phyloP scores from a whole-genome alignment of 2,329 filamentous ascomycete species.

The Zopfia rhizophila region DNA sequence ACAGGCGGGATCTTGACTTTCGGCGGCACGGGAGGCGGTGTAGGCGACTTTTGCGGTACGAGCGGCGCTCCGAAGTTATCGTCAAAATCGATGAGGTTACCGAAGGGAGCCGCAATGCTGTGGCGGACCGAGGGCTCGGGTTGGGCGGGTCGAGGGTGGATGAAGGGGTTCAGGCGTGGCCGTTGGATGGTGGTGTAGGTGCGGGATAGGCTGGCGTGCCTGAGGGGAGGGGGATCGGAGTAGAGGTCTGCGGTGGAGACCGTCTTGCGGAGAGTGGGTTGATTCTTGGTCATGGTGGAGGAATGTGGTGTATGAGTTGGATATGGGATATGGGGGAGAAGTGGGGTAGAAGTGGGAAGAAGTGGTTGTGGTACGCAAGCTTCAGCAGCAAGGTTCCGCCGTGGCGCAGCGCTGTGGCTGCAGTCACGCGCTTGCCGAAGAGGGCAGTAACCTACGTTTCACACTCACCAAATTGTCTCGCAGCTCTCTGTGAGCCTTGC shows the following conservation, averaged over 20 bases:
- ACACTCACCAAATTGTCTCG: too few relatives aligned
- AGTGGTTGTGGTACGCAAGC: too few relatives aligned
- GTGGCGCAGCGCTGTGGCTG: too few relatives aligned
- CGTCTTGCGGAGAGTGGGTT: slow-evolving; percentile 47
- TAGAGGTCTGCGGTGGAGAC: slow-evolving; percentile 51
- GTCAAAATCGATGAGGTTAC: slow-evolving; percentile 44
- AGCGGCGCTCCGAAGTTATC: slow-evolving; percentile 36
- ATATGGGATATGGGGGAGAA: background rate
- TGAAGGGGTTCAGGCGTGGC: slow-evolving; percentile 30
- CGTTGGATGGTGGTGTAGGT: slow-evolving; percentile 36
- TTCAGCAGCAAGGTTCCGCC: too few relatives aligned
- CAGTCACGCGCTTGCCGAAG: too few relatives aligned
- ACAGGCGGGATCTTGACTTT: slow-evolving; percentile 40
- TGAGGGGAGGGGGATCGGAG: slow-evolving; percentile 45
- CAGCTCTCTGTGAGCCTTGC: too few relatives aligned
- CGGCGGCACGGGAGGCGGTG: slow-evolving; percentile 50
- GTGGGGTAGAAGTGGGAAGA: background rate
- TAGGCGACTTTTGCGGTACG: slow-evolving; percentile 30
- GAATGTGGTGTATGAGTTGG: background rate
- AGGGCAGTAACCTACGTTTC: too few relatives aligned
- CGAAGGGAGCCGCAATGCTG: slow-evolving; percentile 42
- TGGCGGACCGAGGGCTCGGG: slow-evolving; percentile 28
- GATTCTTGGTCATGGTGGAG: slow-evolving; percentile 49
- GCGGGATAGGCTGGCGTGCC: slow-evolving; percentile 41
- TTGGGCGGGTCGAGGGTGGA: slow-evolving; percentile 16